A percentile compares a stretch with the other conserved stretches of the same genome.
phyloP scores from a whole-genome alignment of 1,284 basidiomycete species.

The Trichosporon sp. region DNA sequence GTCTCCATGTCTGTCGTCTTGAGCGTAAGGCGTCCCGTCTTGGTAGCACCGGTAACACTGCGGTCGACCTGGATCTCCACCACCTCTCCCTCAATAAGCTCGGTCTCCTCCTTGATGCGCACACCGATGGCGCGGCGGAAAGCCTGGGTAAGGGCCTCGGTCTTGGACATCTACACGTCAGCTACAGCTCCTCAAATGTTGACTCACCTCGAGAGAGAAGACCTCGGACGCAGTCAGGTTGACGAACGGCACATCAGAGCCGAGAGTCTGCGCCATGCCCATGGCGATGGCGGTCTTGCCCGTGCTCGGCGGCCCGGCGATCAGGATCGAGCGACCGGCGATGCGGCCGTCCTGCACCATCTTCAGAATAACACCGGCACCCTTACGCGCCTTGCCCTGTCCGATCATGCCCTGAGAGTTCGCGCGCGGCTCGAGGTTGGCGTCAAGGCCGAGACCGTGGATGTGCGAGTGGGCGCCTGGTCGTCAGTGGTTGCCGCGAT shows the following conservation, averaged over 20 bases:
- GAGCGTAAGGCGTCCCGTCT: constrained; percentile 95
- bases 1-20: constrained; percentile 99
- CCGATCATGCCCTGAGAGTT: constrained; percentile 93
- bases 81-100: constrained; percentile 96
- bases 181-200: background rate
- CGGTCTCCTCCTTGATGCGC: constrained; percentile 95
- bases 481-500: constrained; percentile 21
- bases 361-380: constrained; percentile 94
- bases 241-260: constrained; percentile 92
- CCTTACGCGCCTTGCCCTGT: constrained; percentile 90
- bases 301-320: constrained; percentile 93
- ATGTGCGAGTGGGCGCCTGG: constrained; percentile 97
- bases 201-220: constrained; percentile 75
- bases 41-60: constrained; percentile 94
- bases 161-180: constrained; percentile 79
- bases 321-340: constrained; percentile 90
- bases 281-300: constrained; percentile 98
- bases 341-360: constrained; percentile 97
- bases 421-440: constrained; percentile 79
- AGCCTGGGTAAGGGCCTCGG: constrained; percentile 94
- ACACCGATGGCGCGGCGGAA: constrained; percentile 95
- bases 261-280: constrained; percentile 95
- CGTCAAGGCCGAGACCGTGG: constrained; percentile 89
- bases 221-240: constrained; percentile 97
- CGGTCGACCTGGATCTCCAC: constrained; percentile 98